Evolutionary conservation across 1,284 basidiomycete species (phyloP), one percentile per base, ranked within the genome.

Genomic region (Sporisorium scitamineum): DNA sequence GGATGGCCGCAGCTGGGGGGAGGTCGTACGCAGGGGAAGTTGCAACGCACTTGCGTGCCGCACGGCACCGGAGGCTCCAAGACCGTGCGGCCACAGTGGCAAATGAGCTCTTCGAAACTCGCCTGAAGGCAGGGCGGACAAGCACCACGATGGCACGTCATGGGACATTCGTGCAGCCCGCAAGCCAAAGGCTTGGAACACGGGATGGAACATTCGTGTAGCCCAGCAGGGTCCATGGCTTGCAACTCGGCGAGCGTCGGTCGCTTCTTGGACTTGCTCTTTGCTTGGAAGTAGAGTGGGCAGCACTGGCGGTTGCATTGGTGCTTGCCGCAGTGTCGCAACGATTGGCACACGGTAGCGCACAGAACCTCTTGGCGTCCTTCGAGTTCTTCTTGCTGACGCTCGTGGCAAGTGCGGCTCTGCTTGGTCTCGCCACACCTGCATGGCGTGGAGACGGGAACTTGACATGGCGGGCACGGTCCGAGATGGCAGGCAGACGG

Each of bases 51-150:
- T 45, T 69, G 55, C 5, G 82, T 80, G 29, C 83, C 81, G 56
- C 84, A 85, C 2, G 82, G 81, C 32, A 85, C 80, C 5, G 84
- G 84, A 29, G 84, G 84, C 54, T 85, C 84, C 18, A 85, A 44
- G 8, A 84, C 79, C 0, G 83, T 85, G 26, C 83, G 71, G 13
- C 83, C 83, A 48, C 84, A 85, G 52, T 79, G 69, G 58, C 84
- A 85, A 41, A 66, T 65, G 34, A 84, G 62, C 56, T 85, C 84
- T 26, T 82, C 80, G 52, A 85, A 85, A 47, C 72, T 76, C 13
- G 83, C 81, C 44, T 81, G 80, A 39, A 85, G 66, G 61, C 84
- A 85, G 1, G 81, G 83, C 32, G 80, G 78, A 55, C 84, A 85
- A 1, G 81, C 71, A 26, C 83, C 83, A 13, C 84, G 79, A 56